Evolutionary conservation across 495 filamentous ascomycete genomes (phyloP), one percentile per base, ranked within the genome.

Genomic region (Pyrenula aspistea): DNA sequence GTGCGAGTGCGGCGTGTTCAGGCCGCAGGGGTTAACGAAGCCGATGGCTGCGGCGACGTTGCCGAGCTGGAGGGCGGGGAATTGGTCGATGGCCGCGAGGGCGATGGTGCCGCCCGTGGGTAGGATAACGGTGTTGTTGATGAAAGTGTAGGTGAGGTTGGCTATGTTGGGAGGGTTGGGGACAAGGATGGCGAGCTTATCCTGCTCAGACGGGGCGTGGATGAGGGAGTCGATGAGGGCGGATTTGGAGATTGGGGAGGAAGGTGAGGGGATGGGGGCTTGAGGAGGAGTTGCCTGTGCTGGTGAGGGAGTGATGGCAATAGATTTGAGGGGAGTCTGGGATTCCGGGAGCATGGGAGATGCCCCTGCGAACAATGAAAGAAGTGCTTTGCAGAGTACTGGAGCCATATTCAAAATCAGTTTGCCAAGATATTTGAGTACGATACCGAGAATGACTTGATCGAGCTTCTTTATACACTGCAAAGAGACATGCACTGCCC

Each of bases 1-100:
- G 63, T 78, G 75, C 20, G 75, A 64, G 61, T 78, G 75, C 22
- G 75, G 70, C 2, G 71, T 71, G 57, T 77, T 75, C 60, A 78
- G 73, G 56, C 71, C 71, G 59, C 75, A 71, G 15, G 72, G 64
- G 42, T 62, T 56, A 31, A 73, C 60, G 60, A 69, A 71, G 21
- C 61, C 72, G 2, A 75, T 53, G n/a, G 71, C 67, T 49, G 70
- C 67, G n/a, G 63, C 64, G 50, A 67, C 55, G 22, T 70, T 70
- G 12, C 67, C 65, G n/a, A 64, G 68, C 10, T 68, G 69, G 54
- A 75, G 69, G 23, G 72, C 66, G 31, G 74, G 73, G 62, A 75
- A 75, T 19, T 59, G 68, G 25, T 71, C 67, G 62, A 65, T 62
- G 61, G 71, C 71, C 22, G 72, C 48, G 25, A 64, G 51, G 49